Percentiles rank a stretch among this genome's conserved stretches.
Conservation (phyloP, 805 yeast species). For the Lachancea mirantina region DNA sequence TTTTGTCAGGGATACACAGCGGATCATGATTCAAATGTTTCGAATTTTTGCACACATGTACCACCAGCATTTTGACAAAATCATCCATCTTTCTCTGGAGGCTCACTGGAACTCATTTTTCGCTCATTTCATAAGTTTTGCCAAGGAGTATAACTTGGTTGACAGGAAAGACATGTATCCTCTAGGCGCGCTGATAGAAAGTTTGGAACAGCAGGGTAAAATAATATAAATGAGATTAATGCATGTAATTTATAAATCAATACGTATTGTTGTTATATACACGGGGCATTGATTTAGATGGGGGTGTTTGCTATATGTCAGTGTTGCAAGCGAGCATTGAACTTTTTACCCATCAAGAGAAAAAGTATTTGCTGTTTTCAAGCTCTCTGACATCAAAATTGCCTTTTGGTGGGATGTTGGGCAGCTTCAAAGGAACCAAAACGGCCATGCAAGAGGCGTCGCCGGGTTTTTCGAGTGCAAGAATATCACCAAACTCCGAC, state of each 20-base stretch:
- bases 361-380: slow-evolving; percentile 73
- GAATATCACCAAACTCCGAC: slow-evolving; percentile 25
- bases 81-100: slow-evolving; percentile 85
- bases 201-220: slow-evolving; percentile 80
- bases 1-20: slow-evolving; percentile 73
- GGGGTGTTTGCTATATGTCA: no score
- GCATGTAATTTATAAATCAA: no score
- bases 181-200: slow-evolving; percentile 64
- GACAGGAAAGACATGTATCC: slow-evolving; percentile 80
- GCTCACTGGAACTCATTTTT: slow-evolving; percentile 98
- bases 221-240: slow-evolving; percentile 38
- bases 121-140: slow-evolving; percentile 85
- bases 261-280: no score
- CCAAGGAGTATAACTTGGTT: slow-evolving; percentile 73
- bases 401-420: slow-evolving; percentile 72
- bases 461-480: slow-evolving; percentile 23
- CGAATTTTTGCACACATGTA: slow-evolving; percentile 93
- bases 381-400: slow-evolving; percentile 73
- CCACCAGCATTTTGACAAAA: slow-evolving; percentile 88
- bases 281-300: no score
- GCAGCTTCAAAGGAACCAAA: slow-evolving; percentile 62
- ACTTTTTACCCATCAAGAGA: slow-evolving; percentile 37
- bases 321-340: no score
- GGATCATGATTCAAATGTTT: slow-evolving; percentile 86
- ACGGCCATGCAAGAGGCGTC: slow-evolving; percentile 34